Evolutionary conservation across 768 basidiomycete species (phyloP), one percentile per base, ranked within the genome.

Genomic region (Harrya chromipes): DNA sequence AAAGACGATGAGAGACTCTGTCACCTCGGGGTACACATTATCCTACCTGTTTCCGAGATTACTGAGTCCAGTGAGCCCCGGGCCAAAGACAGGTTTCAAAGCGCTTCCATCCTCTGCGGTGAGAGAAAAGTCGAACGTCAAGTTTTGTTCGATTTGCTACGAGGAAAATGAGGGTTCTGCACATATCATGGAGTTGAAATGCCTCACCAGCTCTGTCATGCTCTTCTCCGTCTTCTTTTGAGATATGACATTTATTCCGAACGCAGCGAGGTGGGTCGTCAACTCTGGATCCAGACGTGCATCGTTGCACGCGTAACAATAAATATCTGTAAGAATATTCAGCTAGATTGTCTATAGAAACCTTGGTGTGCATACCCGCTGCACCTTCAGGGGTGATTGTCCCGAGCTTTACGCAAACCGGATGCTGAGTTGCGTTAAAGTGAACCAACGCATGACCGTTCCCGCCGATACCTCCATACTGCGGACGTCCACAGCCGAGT

Each of bases 131-230:
- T 98, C 94, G 65, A 91, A 98, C 40, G 81, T 83, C 29, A 98
- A 73, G 62, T 99, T 99, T 55, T 97, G 93, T 64, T 98, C 94
- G 58, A 98, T 87, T 87, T 98, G 91, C 91, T 85, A 42, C 5
- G 31, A n/a, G 4, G 12, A 41, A 14, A 1, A 14, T 52, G 19
- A 52, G 46, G 41, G 9, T 40, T 36, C 4, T 5, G 11, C 13
- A 10, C 1, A 48, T 31, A 31, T 21, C 27, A 26, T 3, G 17
- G 4, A 50, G 7, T 10, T 11, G 50, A 17, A 17, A 17, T 13
- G 1, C 64, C 81, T 43, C 50, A 94, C 93, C 55, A 99, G 75
- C 63, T 99, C 95, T 0, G 94, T 97, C 85, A 97, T 90, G 49
- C 84, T 91, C 72, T 97, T 97, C 66, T 97, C 93, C 0, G 94